Percentiles rank a stretch among this genome's conserved stretches.
Evolutionary conservation across 1,284 basidiomycete species (phyloP).

Genomic region (Ganoderma boninense): DNA sequence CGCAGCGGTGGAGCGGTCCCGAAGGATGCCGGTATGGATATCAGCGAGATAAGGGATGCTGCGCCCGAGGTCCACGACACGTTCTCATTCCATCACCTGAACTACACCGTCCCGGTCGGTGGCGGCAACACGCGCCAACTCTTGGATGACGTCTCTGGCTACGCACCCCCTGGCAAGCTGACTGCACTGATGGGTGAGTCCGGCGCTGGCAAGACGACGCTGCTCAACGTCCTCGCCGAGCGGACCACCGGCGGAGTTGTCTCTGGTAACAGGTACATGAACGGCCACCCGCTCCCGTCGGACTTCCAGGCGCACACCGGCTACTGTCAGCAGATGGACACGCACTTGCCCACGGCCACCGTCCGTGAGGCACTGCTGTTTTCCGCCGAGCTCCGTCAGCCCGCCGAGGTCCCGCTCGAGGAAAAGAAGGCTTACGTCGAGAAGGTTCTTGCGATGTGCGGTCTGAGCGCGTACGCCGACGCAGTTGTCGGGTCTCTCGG

Average conservation of each 20-base stretch:
- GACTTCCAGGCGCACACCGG: constrained; percentile 84
- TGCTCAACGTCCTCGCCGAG: constrained; percentile 86
- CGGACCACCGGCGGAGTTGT: constrained; percentile 86
- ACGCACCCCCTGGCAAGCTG: constrained; percentile 83
- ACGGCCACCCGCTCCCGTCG: constrained; percentile 73
- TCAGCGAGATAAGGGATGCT: constrained; percentile 31
- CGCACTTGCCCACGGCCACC: constrained; percentile 75
- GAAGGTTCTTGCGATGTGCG: constrained; percentile 82
- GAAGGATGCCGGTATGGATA: constrained; percentile 14
- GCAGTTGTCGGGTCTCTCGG: constrained; percentile 82
- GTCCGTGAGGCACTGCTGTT: constrained; percentile 89
- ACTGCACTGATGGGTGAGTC: constrained; percentile 84
- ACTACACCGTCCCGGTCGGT: constrained; percentile 69
- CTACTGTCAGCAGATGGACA: constrained; percentile 86
- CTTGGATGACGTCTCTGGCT: constrained; percentile 85
- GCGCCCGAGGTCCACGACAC: constrained; percentile 48
- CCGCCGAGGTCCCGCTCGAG: constrained; percentile 63
- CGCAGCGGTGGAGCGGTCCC: constrained; percentile 7
- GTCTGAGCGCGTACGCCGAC: constrained; percentile 74
- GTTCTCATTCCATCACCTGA: constrained; percentile 72
- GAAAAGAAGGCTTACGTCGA: constrained; percentile 90
- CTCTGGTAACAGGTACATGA: constrained; percentile 80
- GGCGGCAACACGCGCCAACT: constrained; percentile 64
- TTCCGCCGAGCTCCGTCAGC: constrained; percentile 85
- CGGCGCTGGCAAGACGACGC: constrained; percentile 84